These are phyloP conservation scores for Aspergillus sclerotiicarbonarius DNA, from an alignment of 495 filamentous ascomycete species.

Conservation along the genomic window DNA sequence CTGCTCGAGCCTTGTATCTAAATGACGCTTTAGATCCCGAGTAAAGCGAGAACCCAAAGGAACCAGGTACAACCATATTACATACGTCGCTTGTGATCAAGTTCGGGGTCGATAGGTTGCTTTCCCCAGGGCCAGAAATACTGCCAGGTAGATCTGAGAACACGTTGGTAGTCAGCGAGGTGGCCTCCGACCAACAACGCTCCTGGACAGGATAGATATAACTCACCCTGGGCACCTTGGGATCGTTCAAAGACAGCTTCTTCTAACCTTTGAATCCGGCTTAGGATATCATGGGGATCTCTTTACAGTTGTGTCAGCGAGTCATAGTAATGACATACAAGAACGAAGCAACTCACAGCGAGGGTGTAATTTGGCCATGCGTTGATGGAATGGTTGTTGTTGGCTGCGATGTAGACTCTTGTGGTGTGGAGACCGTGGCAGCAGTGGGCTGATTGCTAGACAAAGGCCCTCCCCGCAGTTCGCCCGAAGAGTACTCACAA, in stretches of 20 bases:
- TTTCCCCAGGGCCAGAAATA: background rate
- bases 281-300: background rate
- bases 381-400: background rate
- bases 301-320: background rate
- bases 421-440: background rate
- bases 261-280: background rate
- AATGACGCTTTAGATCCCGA: background rate
- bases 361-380: background rate
- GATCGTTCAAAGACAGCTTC: background rate
- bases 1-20: background rate
- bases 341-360: background rate
- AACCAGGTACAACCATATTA: background rate
- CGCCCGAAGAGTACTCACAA: background rate
- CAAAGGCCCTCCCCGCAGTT: background rate
- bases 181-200: background rate
- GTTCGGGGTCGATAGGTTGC: background rate
- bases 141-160: background rate
- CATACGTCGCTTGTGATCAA: background rate
- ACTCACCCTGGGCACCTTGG: background rate
- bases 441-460: background rate
- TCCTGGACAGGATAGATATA: background rate
- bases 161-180: background rate
- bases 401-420: background rate
- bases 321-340: background rate
- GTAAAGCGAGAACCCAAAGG: background rate